phyloP scores from a whole-genome alignment of 441 rosid genomes.

The Croton laevigatus region DNA sequence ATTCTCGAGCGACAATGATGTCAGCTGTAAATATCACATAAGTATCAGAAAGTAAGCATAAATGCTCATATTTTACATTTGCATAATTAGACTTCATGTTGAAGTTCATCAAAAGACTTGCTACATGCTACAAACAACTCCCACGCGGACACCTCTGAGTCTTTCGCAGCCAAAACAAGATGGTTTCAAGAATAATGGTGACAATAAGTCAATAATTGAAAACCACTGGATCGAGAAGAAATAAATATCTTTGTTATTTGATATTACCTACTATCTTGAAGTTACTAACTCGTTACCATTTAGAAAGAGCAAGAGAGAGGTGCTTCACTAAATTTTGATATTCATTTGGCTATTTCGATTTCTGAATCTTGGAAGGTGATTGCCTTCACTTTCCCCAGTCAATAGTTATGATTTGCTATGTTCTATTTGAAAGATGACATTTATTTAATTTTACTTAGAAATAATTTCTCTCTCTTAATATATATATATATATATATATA shows the following conservation, averaged over 20 bases:
- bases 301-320: background rate
- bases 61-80: background rate
- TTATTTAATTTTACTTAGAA: background rate
- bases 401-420: background rate
- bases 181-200: background rate
- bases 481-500: too few relatives aligned
- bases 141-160: background rate
- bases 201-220: background rate
- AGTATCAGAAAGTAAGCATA: background rate
- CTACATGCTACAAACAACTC: background rate
- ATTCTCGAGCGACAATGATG: slow-evolving; percentile 58
- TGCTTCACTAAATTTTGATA: background rate
- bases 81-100: background rate
- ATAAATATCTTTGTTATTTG: too few relatives aligned
- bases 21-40: slow-evolving; percentile 43
- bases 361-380: background rate
- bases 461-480: too few relatives aligned
- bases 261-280: background rate
- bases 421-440: background rate
- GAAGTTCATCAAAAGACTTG: background rate
- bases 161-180: background rate
- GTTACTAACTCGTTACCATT: background rate
- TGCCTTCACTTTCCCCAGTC: background rate
- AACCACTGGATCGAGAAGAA: background rate
- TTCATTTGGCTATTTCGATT: background rate